Evolutionary conservation across 495 filamentous ascomycete species (phyloP), one percentile per base, ranked within the genome.

Genomic region (Hypoxylon cercidicola): DNA sequence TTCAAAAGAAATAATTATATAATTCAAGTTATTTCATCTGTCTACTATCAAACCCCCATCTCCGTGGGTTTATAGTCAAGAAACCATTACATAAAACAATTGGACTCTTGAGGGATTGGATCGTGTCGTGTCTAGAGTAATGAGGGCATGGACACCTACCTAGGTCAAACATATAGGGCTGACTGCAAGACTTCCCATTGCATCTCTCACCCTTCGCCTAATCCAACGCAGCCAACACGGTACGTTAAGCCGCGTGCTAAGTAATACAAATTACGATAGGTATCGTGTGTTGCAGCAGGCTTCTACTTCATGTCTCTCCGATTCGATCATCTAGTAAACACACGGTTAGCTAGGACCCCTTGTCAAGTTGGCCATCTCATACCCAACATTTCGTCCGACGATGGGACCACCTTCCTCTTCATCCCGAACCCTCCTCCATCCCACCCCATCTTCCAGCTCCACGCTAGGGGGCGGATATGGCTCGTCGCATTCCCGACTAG

Each of bases 401-500:
- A 65, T 65, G 15, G 62, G 52, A 7, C 70, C 72, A 15, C 59
- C 67, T 55, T 75, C 72, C 47, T 76, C 74, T 48, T 76, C 74
- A 40, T 76, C 74, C 44, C 69, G 51, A 21, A 74, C 54, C 13
- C 68, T 70, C 40, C 70, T 58, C 72, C 70, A 76, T 1, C 67
- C 73, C 30, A 64, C 64, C 43, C 52, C 37, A 44, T 68, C 61
- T 41, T 70, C 64, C 9, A 37, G 23, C 34, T 62, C 67, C 25
- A 41, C 72, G 4, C 66, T 70, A 12, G 75, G 77, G 0, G 72
- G 58, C 9, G 78, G 76, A 60, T 82, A 82, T 11, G 85, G 84
- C 68, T 84, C 80, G 41, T 81, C 68, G 48, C 83, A 85, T 37
- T 76, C 70, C 12, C 72, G 69, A 28, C 79, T 81, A 49, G 76